Evolutionary conservation across 2,329 filamentous ascomycete genomes (phyloP).

Genomic region (Aspergillus proliferans): DNA sequence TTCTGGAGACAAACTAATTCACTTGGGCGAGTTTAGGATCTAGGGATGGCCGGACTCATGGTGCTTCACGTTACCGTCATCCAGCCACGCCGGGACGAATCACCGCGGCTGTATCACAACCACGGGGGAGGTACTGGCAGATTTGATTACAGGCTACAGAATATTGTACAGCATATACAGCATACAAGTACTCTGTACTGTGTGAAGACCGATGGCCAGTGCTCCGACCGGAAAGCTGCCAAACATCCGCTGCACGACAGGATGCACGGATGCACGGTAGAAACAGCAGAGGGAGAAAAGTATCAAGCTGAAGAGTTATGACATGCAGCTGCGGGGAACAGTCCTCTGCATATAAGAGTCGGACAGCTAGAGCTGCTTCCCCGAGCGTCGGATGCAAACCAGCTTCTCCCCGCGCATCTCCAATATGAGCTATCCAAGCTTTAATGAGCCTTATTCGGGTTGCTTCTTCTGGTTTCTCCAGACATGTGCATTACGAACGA

Average conservation of each 20-base stretch:
- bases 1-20: neutral
- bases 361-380: neutral
- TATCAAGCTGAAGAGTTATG: neutral
- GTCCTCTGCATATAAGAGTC: neutral
- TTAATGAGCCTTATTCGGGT: neutral
- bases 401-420: neutral
- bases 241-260: neutral
- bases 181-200: no score
- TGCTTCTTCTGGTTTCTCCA: no score
- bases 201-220: no score
- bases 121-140: no score
- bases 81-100: neutral
- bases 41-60: neutral
- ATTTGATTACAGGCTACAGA: no score
- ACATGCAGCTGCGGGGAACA: neutral
- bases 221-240: neutral
- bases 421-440: neutral
- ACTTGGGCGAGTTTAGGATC: no score
- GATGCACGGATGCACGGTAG: neutral
- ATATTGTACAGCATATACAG: neutral
- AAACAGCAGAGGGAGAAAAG: neutral
- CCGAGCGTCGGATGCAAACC: neutral
- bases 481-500: no score
- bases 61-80: neutral
- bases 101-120: neutral